Conservation (phyloP, 805 yeast genomes). For the Sugiyamaella mastotermitis region DNA sequence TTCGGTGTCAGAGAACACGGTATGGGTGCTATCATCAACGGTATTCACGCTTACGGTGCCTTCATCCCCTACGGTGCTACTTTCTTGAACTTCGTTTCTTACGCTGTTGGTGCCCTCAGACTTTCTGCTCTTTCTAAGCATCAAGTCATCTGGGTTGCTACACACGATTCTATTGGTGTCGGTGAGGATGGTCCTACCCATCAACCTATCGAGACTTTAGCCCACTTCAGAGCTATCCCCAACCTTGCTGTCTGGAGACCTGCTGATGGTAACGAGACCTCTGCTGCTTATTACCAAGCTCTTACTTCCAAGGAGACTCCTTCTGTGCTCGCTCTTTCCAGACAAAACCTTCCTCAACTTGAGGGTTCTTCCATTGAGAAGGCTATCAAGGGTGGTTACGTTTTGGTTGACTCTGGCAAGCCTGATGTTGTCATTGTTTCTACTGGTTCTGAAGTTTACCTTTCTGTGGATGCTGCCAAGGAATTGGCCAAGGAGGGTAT, state of each 20-base stretch:
- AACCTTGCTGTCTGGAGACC: conserved; percentile 47
- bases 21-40: conserved; percentile 98
- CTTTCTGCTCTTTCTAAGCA: conserved; percentile 42
- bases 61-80: conserved; percentile 93
- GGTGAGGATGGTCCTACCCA: conserved; percentile 59
- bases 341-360: conserved; percentile 83
- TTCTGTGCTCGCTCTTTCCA: conserved; percentile 63
- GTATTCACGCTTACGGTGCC: conserved; percentile 86
- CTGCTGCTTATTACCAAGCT: conserved; percentile 54
- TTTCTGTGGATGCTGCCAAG: conserved; percentile 80
- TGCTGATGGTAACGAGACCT: conserved; percentile 47
- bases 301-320: conserved; percentile 56
- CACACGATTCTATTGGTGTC: conserved; percentile 53
- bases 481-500: conserved; percentile 55
- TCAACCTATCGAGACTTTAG: conserved; percentile 48
- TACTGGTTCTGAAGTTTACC: conserved; percentile 90
- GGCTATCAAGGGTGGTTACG: conserved; percentile 94
- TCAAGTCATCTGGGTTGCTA: conserved; percentile 46
- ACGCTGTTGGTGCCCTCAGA: conserved; percentile 49
- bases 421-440: conserved; percentile 75
- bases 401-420: conserved; percentile 49
- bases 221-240: conserved; percentile 48
- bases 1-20: conserved; percentile 99
- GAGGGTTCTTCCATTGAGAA: conserved; percentile 88
- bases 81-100: conserved; percentile 83